phyloP scores from a whole-genome alignment of 306 rosid species.

The Acacia confusa region DNA sequence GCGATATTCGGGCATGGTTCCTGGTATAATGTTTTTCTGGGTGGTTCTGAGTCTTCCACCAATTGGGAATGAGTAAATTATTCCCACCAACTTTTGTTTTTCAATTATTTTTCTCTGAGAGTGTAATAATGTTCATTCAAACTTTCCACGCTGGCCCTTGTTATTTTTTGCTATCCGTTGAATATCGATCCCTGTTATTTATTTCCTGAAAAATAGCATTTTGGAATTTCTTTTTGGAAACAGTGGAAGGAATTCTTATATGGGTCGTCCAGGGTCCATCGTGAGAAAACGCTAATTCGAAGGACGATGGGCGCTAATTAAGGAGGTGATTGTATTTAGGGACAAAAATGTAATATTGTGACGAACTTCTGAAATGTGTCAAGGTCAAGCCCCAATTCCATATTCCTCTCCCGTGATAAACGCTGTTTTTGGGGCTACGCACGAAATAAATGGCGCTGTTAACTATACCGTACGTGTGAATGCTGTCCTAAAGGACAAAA shows the following conservation, averaged over 20 bases:
- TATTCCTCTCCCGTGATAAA: not conserved
- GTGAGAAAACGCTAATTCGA: not conserved
- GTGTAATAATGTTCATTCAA: not conserved
- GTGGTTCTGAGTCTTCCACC: not conserved
- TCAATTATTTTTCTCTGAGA: not conserved
- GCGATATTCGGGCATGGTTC: constrained; percentile 27
- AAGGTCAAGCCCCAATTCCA: not conserved
- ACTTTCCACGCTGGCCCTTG: not conserved
- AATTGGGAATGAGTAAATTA: not conserved
- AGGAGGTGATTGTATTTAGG: constrained; percentile 16
- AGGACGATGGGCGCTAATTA: constrained; percentile 13
- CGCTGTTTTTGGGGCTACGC: not conserved
- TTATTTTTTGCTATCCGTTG: not conserved
- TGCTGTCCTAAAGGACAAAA: no score
- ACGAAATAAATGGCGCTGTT: no score
- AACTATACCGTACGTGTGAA: no score
- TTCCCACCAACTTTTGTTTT: not conserved
- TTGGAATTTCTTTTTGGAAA: not conserved
- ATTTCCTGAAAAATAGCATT: not conserved
- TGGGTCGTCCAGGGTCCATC: not conserved
- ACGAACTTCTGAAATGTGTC: not conserved
- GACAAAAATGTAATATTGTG: not conserved
- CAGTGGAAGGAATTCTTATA: not conserved
- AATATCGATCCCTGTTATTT: not conserved
- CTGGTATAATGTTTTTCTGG: not conserved